These are phyloP conservation scores for Termitomyces sp. DNA, from an alignment of 768 basidiomycete species.

Conservation along the genomic window DNA sequence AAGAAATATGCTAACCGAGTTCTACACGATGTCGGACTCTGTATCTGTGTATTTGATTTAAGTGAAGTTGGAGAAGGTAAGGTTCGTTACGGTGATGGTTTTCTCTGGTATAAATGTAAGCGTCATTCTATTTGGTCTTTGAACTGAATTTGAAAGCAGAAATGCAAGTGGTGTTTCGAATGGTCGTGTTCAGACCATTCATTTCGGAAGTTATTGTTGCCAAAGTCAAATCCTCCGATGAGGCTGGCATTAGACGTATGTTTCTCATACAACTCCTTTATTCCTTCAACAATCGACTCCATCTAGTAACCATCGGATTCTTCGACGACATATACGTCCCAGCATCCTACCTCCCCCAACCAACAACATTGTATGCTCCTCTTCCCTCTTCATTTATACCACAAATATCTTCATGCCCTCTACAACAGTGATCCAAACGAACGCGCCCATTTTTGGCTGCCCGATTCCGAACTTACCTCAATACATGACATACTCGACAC, in stretches of 20 bases:
- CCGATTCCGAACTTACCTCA: slow-evolving; percentile 47
- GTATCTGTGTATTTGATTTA: slow-evolving; percentile 87
- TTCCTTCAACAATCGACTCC: neutral
- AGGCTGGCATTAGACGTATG: slow-evolving; percentile 80
- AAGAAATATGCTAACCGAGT: slow-evolving; percentile 94
- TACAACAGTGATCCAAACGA: slow-evolving; percentile 68
- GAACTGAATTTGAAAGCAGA: neutral
- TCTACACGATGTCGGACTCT: slow-evolving; percentile 87
- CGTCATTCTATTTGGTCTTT: neutral
- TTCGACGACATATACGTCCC: slow-evolving; percentile 94
- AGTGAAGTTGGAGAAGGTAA: slow-evolving; percentile 85
- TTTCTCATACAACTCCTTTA: slow-evolving; percentile 1
- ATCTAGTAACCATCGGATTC: slow-evolving; percentile 78
- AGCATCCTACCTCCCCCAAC: slow-evolving; percentile 70
- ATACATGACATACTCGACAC: slow-evolving; percentile 68
- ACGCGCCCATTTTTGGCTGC: slow-evolving; percentile 80
- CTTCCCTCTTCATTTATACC: neutral
- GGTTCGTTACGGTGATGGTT: slow-evolving; percentile 91
- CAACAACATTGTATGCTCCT: slow-evolving; percentile 64
- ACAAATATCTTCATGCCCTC: neutral
- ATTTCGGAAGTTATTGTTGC: slow-evolving; percentile 85
- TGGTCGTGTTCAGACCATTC: slow-evolving; percentile 92
- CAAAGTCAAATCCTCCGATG: slow-evolving; percentile 82
- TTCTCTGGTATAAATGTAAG: slow-evolving; percentile 90
- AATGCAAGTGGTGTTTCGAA: slow-evolving; percentile 72